Evolutionary conservation across 179 eudicot genomes (phyloP).

Genomic region (Monotropa hypopitys): DNA sequence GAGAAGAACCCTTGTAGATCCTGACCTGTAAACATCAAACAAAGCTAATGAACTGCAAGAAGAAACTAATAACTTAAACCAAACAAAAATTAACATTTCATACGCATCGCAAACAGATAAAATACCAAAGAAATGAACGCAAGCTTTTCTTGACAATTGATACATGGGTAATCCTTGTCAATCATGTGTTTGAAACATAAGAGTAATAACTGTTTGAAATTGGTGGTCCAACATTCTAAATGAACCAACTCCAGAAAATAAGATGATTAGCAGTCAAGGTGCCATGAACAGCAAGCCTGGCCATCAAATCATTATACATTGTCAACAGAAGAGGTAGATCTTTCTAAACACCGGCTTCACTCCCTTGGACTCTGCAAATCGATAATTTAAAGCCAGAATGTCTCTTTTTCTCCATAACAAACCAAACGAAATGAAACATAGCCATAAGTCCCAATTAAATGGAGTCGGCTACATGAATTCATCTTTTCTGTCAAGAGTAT

Average conservation of each 20-base stretch:
- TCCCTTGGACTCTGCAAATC: not conserved
- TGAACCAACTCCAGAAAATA: constrained; percentile 1
- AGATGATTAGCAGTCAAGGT: not conserved
- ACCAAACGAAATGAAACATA: no score
- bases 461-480: no score
- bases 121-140: not conserved
- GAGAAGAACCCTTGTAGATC: constrained; percentile 46
- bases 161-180: not conserved
- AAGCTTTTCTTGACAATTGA: not conserved
- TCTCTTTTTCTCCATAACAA: not conserved
- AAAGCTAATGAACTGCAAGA: constrained; percentile 3
- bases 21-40: constrained; percentile 41
- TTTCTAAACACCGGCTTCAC: not conserved
- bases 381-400: not conserved
- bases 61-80: not conserved
- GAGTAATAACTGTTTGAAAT: not conserved
- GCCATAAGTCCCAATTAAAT: no score
- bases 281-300: not conserved
- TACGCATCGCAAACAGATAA: not conserved
- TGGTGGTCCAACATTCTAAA: not conserved
- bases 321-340: not conserved
- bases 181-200: not conserved
- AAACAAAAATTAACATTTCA: not conserved
- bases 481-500: no score
- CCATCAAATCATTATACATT: not conserved